Percentiles rank a stretch among this genome's conserved stretches.
Conservation (phyloP, 164 flowering plant genomes). For the Paratinospora sagittata region DNA sequence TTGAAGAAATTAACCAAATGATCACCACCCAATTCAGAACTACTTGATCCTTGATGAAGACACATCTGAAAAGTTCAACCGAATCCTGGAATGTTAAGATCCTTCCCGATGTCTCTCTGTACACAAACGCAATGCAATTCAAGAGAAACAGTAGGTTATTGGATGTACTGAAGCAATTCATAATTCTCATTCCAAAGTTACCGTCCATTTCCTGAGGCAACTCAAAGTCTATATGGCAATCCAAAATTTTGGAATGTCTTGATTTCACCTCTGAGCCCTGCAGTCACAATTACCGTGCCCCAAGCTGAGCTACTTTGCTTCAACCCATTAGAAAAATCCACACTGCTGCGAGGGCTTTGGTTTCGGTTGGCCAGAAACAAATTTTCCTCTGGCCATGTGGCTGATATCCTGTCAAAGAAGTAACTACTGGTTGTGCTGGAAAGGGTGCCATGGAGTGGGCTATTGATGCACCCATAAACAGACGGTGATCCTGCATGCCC, state of each 20-base stretch:
- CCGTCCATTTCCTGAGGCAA: neutral
- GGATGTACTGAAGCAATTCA: neutral
- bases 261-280: constrained; percentile 81
- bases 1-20: neutral
- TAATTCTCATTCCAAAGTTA: constrained; percentile 5
- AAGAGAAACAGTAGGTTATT: neutral
- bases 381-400: constrained; percentile 84
- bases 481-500: constrained; percentile 13
- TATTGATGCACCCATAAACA: constrained; percentile 32
- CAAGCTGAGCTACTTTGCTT: constrained; percentile 48
- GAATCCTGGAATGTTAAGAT: neutral
- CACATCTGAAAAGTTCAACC: neutral
- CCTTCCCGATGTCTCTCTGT: neutral
- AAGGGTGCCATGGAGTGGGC: constrained; percentile 48
- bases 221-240: constrained; percentile 60
- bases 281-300: constrained; percentile 93
- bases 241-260: constrained; percentile 89
- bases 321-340: constrained; percentile 36
- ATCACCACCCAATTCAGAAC: neutral
- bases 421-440: constrained; percentile 49
- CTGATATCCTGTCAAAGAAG: constrained; percentile 56
- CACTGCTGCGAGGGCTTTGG: constrained; percentile 40
- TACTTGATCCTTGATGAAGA: neutral
- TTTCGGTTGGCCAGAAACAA: constrained; percentile 37
- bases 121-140: neutral